Conservation (phyloP, 768 basidiomycete species). For the Leucocoprinus birnbaumii region DNA sequence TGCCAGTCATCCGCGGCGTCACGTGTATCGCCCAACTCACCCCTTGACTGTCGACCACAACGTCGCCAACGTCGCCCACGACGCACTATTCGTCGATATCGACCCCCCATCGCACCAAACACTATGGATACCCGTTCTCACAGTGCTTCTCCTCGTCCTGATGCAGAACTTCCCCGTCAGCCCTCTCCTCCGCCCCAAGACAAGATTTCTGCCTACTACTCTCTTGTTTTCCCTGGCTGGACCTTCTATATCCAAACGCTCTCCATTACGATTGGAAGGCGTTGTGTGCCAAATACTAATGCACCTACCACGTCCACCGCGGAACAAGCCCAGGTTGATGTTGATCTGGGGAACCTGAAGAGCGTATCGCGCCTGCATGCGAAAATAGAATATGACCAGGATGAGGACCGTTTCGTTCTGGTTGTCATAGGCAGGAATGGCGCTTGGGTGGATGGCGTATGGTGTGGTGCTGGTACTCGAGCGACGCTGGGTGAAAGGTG, state of each 20-base stretch:
- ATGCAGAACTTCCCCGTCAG: slow-evolving; percentile 23
- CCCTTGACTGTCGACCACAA: slow-evolving; percentile 25
- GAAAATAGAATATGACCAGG: slow-evolving; percentile 90
- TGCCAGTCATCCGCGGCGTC: slow-evolving; percentile 14
- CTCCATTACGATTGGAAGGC: slow-evolving; percentile 89
- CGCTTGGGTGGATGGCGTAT: slow-evolving; percentile 97
- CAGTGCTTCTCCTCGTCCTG: slow-evolving; percentile 32
- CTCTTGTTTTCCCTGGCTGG: slow-evolving; percentile 90
- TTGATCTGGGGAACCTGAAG: slow-evolving; percentile 94
- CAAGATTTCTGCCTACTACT: slow-evolving; percentile 92
- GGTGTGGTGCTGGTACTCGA: slow-evolving; percentile 84
- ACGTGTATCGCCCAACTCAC: slow-evolving; percentile 24
- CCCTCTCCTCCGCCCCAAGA: slow-evolving; percentile 45
- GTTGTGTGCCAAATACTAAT: slow-evolving; percentile 59
- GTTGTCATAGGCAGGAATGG: slow-evolving; percentile 95
- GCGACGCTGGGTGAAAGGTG: slow-evolving; percentile 87
- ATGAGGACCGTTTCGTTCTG: slow-evolving; percentile 84
- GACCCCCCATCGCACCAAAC: slow-evolving; percentile 15
- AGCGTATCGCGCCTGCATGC: slow-evolving; percentile 97
- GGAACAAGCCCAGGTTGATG: slow-evolving; percentile 64
- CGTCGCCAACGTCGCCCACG: slow-evolving; percentile 22
- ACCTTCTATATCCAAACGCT: slow-evolving; percentile 98
- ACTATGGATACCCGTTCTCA: slow-evolving; percentile 43
- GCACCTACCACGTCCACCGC: slow-evolving; percentile 54
- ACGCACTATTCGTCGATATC: slow-evolving; percentile 22